A percentile compares a stretch with the other conserved stretches of the same genome.
Evolutionary conservation across 805 yeast genomes (phyloP).

Genomic region (Candida silvatica): DNA sequence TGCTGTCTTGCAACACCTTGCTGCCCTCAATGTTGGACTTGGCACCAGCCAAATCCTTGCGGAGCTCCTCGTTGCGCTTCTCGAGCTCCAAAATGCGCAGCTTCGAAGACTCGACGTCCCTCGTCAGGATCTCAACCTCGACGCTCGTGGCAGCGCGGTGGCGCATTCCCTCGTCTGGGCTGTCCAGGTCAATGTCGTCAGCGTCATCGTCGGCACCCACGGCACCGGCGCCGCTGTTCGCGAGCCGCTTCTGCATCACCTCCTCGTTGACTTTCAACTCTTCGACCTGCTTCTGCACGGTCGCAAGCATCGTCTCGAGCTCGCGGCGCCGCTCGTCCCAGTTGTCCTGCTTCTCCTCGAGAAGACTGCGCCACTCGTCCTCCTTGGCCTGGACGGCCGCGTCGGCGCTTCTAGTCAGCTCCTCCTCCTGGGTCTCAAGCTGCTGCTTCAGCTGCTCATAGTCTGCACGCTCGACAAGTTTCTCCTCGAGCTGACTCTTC

Average conservation of each 20-base stretch:
- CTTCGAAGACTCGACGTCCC: conserved; percentile 69
- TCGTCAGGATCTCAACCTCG: conserved; percentile 57
- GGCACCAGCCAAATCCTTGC: conserved; percentile 52
- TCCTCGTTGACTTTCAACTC: conserved; percentile 60
- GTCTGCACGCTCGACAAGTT: conserved; percentile 60
- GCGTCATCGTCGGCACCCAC: conserved; percentile 13
- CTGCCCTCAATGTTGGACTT: conserved; percentile 37
- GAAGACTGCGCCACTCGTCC: conserved; percentile 54
- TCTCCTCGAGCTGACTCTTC: conserved; percentile 41
- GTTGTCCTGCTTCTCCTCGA: conserved; percentile 66
- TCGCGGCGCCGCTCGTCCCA: conserved; percentile 45
- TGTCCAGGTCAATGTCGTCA: conserved; percentile 4
- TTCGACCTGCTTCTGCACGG: conserved; percentile 45
- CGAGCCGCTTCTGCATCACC: conserved; percentile 51
- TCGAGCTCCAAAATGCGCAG: conserved; percentile 63
- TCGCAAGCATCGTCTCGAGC: conserved; percentile 41
- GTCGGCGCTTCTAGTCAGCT: conserved; percentile 44
- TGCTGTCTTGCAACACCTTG: conserved; percentile 32
- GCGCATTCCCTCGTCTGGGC: conserved; percentile 9
- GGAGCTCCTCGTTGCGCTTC: conserved; percentile 65
- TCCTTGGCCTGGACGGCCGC: conserved; percentile 61
- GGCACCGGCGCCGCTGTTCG: conserved; percentile 29
- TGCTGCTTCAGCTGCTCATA: conserved; percentile 67
- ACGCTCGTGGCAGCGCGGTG: conserved; percentile 30
- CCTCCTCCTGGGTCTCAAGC: conserved; percentile 46